Evolutionary conservation across 148 eudicot genomes (phyloP), one percentile per base, ranked within the genome.

Genomic region (Chenopodium quinoa): DNA sequence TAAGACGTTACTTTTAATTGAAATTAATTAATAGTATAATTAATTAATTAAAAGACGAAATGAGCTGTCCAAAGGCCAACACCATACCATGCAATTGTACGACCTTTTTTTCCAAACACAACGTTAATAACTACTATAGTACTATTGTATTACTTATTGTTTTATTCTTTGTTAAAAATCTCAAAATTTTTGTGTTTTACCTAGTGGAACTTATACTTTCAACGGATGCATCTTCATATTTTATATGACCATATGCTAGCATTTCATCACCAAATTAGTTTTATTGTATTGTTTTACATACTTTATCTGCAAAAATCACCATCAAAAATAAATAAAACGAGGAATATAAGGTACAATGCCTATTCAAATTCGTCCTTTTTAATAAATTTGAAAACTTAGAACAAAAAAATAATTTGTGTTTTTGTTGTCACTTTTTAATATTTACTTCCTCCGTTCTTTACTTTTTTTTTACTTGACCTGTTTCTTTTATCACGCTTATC

Each of bases 211-310:
- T 47, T 71, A 44, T 29, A 29, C 25, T 16, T 72, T 68, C 22
- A 78, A 81, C 27, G 72, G 81, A 48, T 83, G 34, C 73, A n/a
- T 48, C 81, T 78, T 34, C 81, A 72, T 11, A 63, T 47, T 72
- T 72, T 72, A 65, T 75, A 77, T 77, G 84, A 70, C 25, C 7
- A 68, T 27, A 13, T 9, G 54, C 12, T 50, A 11, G 14, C 14
- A 50, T 50, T 50, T 50, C 54, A 50, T 50, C 54, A 50, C 54
- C 44, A 40, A 40, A 40, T 5, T 40, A 5, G 44, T 40, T 40
- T 40, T 40, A 40, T 40, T 40, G 44, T 40, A 40, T 6, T 40
- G 7, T 5, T 40, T 40, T 40, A 40, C 29, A 27, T 27, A 27
- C 1, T 40, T 40, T 40, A 40, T 40, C 44, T 4, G 44, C 44